Evolutionary conservation across 495 filamentous ascomycete genomes (phyloP), one percentile per base, ranked within the genome.

Genomic region (Talaromyces liani): DNA sequence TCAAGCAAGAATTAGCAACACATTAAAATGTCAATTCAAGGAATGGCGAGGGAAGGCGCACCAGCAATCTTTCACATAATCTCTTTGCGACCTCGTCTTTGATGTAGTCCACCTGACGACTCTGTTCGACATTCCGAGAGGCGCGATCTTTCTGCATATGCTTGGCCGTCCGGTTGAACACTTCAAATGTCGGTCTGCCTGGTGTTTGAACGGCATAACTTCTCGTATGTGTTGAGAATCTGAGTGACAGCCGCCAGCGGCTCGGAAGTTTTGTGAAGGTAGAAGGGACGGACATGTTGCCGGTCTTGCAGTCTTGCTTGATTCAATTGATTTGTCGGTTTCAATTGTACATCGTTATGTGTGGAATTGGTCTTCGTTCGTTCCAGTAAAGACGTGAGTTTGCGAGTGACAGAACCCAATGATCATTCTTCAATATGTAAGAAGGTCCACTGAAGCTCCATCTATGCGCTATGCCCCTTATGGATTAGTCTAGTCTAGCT

Each of bases 131-230:
- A 72, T 96, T 79, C 34, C 73, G 69, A 6, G 90, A 92, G 8
- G 93, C 88, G 25, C 94, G 86, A 73, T 97, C 91, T 69, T 90
- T 92, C 70, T 99, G 95, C 24, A 94, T 77, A 73, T 88, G 90
- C 80, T 99, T 99, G 18, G 85, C 84, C 58, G 84, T 82, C 55
- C 86, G 84, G 75, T 94, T 93, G 88, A 99, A 99, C 75, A 99
- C 89, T 69, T 97, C 86, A 62, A 93, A 82, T 60, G 86, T 81
- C 41, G 92, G 89, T 20, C 85, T 84, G 53, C 90, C 89, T 6
- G 91, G 81, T 29, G 87, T 81, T 77, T 91, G 88, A 66, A 87
- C 84, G 51, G 92, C 91, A 75, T 95, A 96, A 49, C 69, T 76
- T 64, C 89, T 82, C 18, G 71, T 59, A 34, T 66, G 27, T 33